Base-by-base conservation (phyloP, 2,329 filamentous ascomycete species). In the Fusarium oligoseptatum region DNA sequence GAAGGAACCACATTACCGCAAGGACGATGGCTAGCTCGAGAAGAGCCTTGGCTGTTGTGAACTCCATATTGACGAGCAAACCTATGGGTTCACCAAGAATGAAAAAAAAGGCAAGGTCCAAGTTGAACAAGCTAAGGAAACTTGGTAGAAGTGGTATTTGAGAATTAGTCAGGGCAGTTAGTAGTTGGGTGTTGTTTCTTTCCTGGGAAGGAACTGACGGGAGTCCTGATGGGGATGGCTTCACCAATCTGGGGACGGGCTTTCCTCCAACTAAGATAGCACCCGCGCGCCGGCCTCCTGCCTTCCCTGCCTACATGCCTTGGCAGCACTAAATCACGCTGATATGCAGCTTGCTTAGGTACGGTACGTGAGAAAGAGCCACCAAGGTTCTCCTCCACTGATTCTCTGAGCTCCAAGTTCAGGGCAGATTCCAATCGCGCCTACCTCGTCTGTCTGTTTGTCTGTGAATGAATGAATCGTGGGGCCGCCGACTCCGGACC, bases 61-160 rank as follows among this genome's bases (percentile, higher is more conserved):
- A 34, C 12, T 75, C 73, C 68, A 76, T 74, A 57, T 45, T 52
- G 43, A 48, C 55, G 41, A 36, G 24, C 32, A 39, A 37, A 22
- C 17, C 36, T 56, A 43, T 37, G 14, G 55, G 41, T 37, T 65
- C 52, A 39, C 41, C 36, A 37, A 36, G 60, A 43, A 48, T 48
- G 22, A 48, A 52, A 29, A 45, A 34, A 27, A 20, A 7, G 24
- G 14, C 24, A 60, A 32, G 20, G 11, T 22, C 6, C 20, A 24
- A 15, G 8, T 57, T 62, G 41, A 15, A 39, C 20, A 29, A 17
- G 6, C 10, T 32, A 22, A 22, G 17, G 15, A 22, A 56, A 55
- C 34, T 57, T 24, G 64, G 37, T 22, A 24, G 29, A 24, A 58
- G 34, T 43, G 37, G 6, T 32, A 27, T 24, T 60, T 43, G 22